Base-by-base conservation (phyloP, 352 stramenopile genomes). In the Hyphochytrium catenoides region DNA sequence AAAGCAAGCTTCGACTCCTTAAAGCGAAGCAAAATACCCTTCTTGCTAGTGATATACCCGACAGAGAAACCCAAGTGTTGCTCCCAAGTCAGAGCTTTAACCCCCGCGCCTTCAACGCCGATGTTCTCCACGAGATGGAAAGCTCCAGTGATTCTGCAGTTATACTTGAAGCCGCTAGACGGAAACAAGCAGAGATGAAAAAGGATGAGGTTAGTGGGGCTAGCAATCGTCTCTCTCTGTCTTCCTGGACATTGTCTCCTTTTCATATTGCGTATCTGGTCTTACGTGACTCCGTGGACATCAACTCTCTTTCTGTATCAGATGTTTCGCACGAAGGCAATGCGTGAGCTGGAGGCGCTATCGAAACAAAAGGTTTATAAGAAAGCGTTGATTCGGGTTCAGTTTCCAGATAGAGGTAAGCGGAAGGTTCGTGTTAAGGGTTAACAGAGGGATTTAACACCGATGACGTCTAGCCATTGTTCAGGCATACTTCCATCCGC, bases 281-380 rank as follows among this genome's bases (percentile, higher is more conserved):
- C n/a, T n/a, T n/a, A n/a, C 35, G 30, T 36, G 4, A 4, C 2
- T 11, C 3, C 44, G 26, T 12, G 11, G 26, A 5, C 9, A 83
- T 26, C 30, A 7, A 31, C 7, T 19, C 32, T 31, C 1, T 25
- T 16, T 38, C 11, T 26, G n/a, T 31, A n/a, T n/a, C n/a, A 40
- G 66, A 77, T 71, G 19, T 85, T 85, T 26, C 63, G 62, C 20
- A 85, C 71, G 11, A 55, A 70, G 46, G 68, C 68, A 9, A 85
- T 85, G 71, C 71, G 71, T 8, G 68, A 85, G 21, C 53, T 85
- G 3, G 71, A 85, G 18, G 62, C 81, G 21, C 52, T 85, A 0
- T 75, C 79, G 46, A 63, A 62, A 12, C 81, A 75, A 47, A 70
- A 61, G 24, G 52, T 85, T 0, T 85, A 72, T 36, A 64, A 77